Evolutionary conservation across 129 eudicot genomes (phyloP), one percentile per base, ranked within the genome.

Genomic region (Flaveria brownii): DNA sequence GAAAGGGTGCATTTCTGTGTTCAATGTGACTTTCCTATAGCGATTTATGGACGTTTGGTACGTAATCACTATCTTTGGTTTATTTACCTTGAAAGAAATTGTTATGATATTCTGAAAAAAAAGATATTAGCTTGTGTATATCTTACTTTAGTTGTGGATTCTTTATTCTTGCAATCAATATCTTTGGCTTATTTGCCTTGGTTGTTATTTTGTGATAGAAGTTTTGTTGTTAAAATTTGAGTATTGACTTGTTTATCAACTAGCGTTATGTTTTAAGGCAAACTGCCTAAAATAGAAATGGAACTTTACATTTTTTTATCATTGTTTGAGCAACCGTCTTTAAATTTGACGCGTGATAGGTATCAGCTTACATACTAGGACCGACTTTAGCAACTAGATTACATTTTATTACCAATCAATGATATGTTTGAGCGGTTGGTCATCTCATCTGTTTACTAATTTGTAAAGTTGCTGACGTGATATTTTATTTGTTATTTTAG

Each of bases 11-110:
- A 93, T 75, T 86, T 93, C 71, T 93, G 98, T 79, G 96, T 93
- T 54, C 89, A 83, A 54, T 93, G 98, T 80, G 98, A 93, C 72
- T 90, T 88, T 59, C 98, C 98, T 20, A 85, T 93, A 25, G 96
- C 96, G 25, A 78, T 93, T 42, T 93, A 93, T 81, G 97, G 98
- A 39, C 98, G 98, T 63, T 82, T 93, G 92, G 98, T 93, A 86
- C 14, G 88, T 60, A 28, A 41, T 20, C 50, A 47, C 25, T 64
- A n/a, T 67, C 28, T n/a, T 13, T 42, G 17, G 2, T 12, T 77
- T 66, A 12, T 52, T 23, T 75, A 54, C 26, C 14, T 50, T 77
- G n/a, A 54, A 41, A 26, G 13, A 59, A 18, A 56, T 47, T 9
- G 74, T 11, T 67, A 22, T 15, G 41, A 23, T 67, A 2, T 11